Base-by-base conservation (phyloP, 1,139 yeast species). In the Suhomyces taliae region DNA sequence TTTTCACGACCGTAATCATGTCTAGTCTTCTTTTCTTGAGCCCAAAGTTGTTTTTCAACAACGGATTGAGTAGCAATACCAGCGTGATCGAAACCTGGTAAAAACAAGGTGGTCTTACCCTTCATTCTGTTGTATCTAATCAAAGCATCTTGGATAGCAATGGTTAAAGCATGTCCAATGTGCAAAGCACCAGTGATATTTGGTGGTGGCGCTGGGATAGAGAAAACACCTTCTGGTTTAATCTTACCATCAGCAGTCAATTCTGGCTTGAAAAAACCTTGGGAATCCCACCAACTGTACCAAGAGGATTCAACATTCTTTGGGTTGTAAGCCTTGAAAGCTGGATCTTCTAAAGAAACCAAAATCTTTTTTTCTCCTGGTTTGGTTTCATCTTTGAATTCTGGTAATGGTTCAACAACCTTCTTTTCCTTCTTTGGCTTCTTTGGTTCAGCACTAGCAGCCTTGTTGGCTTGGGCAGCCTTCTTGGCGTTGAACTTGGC, bases 1-100 rank as follows among this genome's bases (percentile, higher is more conserved):
- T 83, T 85, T 64, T 91, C 97, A 72, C 99, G 88, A 51, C 97
- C 96, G 55, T 81, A 85, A 65, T 93, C 98, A 66, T 93, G 97
- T 75, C 98, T 87, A 46, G 99, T 90, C 67, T 87, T 81, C 72
- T 85, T 80, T 65, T 90, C 91, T 58, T 82, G 82, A 47, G 89
- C 87, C 96, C 96, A 90, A 40, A 93, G 70, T 76, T 87, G 95
- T 72, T 93, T 95, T 73, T 93, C 99, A 54, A 93, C 99, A 56
- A 95, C 99, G 26, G 97, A 89, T 70, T 93, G 99, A 19, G 99
- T 95, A 40, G 97, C 96, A 69, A 93, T 91, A 79, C 99, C 99
- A 29, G 99, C 99, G 66, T 93, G 99, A 70, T 93, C 99, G 62
- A 93, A 93, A 39, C 99, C 99, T 44, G 99, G 99, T 53, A 93